phyloP scores from a whole-genome alignment of 768 basidiomycete species.

The Russula lepida region DNA sequence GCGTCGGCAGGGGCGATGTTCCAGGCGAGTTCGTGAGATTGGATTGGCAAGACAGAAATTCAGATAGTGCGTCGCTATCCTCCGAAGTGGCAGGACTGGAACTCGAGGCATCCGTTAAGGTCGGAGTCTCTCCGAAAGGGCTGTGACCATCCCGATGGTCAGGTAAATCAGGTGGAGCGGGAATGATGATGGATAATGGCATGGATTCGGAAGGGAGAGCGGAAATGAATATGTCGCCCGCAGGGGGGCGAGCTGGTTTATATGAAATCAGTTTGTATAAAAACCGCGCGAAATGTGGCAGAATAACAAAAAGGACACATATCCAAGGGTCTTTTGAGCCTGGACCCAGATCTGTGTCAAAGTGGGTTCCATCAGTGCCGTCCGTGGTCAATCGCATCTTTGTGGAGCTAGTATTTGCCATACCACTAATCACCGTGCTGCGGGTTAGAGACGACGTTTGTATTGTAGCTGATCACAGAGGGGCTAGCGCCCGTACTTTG shows the following conservation, averaged over 20 bases:
- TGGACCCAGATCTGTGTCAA: not conserved
- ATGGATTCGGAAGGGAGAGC: not conserved
- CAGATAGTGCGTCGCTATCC: not conserved
- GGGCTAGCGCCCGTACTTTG: not conserved
- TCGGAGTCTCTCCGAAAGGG: not conserved
- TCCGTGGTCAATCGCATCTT: not conserved
- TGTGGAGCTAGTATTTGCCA: not conserved
- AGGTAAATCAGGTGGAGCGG: not conserved
- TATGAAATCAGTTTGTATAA: not conserved
- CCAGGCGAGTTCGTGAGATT: not conserved
- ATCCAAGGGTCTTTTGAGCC: not conserved
- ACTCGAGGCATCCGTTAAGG: not conserved
- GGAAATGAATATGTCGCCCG: not conserved
- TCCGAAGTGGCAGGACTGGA: not conserved
- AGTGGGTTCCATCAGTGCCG: not conserved
- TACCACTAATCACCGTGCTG: not conserved
- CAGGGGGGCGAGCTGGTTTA: not conserved
- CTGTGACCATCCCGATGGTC: not conserved
- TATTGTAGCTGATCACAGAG: not conserved
- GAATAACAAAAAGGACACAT: not conserved
- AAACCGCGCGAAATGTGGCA: slow-evolving; percentile 2
- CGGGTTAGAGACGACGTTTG: not conserved
- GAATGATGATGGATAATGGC: slow-evolving; percentile 6
- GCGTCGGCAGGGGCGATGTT: not conserved
- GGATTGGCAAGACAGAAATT: not conserved